These are phyloP conservation scores for Chlamydomonas incerta DNA, from an alignment of 139 green algal species.

Conservation along the genomic window DNA sequence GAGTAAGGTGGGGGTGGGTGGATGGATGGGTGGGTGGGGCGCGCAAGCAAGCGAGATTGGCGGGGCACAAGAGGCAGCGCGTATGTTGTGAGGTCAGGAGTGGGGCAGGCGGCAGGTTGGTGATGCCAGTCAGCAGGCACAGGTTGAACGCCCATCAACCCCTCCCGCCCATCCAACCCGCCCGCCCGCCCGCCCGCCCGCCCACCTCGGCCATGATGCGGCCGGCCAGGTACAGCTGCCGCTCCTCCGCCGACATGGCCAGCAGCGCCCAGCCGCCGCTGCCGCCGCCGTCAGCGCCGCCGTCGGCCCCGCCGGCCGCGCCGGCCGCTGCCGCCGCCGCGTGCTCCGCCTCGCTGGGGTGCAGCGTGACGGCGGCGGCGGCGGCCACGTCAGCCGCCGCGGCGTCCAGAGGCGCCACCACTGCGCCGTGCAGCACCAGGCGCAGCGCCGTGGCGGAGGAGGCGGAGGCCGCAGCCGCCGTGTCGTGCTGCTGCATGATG, in stretches of 20 bases:
- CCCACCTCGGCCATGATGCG: slow-evolving; percentile 79
- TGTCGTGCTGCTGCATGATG: background rate
- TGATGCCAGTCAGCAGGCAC: too few species aligned
- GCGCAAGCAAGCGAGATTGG: too few species aligned
- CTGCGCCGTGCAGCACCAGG: slow-evolving; percentile 29
- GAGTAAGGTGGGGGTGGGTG: background rate
- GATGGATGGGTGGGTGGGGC: too few species aligned
- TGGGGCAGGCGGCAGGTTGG: too few species aligned
- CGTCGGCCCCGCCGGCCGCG: background rate
- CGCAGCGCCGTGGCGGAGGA: background rate
- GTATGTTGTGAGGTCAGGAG: too few species aligned
- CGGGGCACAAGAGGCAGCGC: too few species aligned
- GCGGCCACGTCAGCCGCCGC: slow-evolving; percentile 6
- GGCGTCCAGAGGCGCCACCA: slow-evolving; percentile 47
- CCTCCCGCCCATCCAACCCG: too few species aligned
- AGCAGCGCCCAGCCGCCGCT: slow-evolving; percentile 56
- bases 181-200: background rate
- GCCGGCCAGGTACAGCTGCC: slow-evolving; percentile 71
- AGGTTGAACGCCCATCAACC: too few species aligned
- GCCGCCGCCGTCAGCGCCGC: background rate
- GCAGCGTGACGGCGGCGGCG: background rate
- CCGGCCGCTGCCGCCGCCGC: slow-evolving; percentile 9
- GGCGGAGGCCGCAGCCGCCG: background rate
- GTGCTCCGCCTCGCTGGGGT: slow-evolving; percentile 2
- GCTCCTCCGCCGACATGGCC: slow-evolving; percentile 69